Conservation (phyloP, 768 basidiomycete genomes). For the Termitomyces sp. region DNA sequence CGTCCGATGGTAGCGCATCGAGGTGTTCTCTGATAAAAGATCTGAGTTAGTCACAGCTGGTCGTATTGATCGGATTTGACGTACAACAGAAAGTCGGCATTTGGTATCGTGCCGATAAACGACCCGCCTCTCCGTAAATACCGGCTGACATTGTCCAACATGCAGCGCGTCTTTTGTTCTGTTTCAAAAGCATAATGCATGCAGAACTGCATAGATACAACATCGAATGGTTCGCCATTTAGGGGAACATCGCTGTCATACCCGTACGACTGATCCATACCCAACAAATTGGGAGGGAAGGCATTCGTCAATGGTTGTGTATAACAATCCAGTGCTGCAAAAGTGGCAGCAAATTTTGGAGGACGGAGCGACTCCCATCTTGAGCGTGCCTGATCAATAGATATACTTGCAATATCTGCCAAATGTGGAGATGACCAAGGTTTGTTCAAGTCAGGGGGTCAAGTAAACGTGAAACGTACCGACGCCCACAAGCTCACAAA, state of each 20-base stretch:
- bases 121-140: slow-evolving; percentile 80
- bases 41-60: background rate
- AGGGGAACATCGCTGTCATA: slow-evolving; percentile 6
- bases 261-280: slow-evolving; percentile 17
- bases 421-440: background rate
- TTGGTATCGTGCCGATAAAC: slow-evolving; percentile 98
- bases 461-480: slow-evolving; percentile 40
- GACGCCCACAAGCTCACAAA: slow-evolving; percentile 74
- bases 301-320: slow-evolving; percentile 61
- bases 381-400: slow-evolving; percentile 79
- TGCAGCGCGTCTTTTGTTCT: slow-evolving; percentile 78
- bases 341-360: slow-evolving; percentile 69
- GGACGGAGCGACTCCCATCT: slow-evolving; percentile 54
- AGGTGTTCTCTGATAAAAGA: slow-evolving; percentile 54
- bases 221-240: slow-evolving; percentile 67
- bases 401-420: slow-evolving; percentile 84
- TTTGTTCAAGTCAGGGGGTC: background rate
- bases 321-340: slow-evolving; percentile 89
- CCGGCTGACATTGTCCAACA: slow-evolving; percentile 86
- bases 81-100: slow-evolving; percentile 78
- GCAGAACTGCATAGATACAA: slow-evolving; percentile 98
- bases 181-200: slow-evolving; percentile 99
- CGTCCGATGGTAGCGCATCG: slow-evolving; percentile 59
- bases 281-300: slow-evolving; percentile 57
- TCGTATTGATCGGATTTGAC: slow-evolving; percentile 25